Conservation (phyloP, 257 asterid genomes). For the Rauvolfia tetraphylla region DNA sequence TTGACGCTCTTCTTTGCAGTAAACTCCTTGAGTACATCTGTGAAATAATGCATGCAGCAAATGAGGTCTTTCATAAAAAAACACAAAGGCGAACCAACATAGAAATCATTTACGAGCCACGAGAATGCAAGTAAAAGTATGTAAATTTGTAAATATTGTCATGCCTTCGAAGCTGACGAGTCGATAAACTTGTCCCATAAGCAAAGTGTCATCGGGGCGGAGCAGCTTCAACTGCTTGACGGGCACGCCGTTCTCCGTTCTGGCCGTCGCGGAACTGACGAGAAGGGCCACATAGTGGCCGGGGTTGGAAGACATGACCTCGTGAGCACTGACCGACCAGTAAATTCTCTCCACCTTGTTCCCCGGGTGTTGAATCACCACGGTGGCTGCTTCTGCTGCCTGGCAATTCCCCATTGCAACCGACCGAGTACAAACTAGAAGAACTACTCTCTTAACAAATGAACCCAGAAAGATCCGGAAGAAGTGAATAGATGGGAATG, state of each 20-base stretch:
- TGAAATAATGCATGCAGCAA: neutral
- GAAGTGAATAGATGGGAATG: neutral
- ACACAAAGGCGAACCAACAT: too few species aligned
- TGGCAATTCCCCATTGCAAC: slow-evolving; percentile 74
- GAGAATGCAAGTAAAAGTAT: neutral
- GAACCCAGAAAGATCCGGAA: neutral
- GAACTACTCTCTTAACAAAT: too few species aligned
- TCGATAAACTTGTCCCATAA: slow-evolving; percentile 75
- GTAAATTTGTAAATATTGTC: neutral
- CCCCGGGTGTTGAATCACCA: slow-evolving; percentile 64
- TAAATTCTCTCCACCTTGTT: slow-evolving; percentile 65
- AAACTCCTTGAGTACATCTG: slow-evolving; percentile 68
- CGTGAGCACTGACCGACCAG: slow-evolving; percentile 63
- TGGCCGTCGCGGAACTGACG: slow-evolving; percentile 30
- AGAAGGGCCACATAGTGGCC: slow-evolving; percentile 82
- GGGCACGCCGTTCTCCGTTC: slow-evolving; percentile 41
- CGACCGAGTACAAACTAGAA: too few species aligned
- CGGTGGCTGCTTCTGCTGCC: slow-evolving; percentile 88
- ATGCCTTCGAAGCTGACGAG: slow-evolving; percentile 79
- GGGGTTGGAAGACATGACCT: slow-evolving; percentile 72
- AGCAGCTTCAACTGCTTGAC: slow-evolving; percentile 78
- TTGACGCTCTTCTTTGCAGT: slow-evolving; percentile 58
- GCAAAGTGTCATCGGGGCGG: slow-evolving; percentile 66
- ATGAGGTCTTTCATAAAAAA: too few species aligned
- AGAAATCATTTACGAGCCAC: neutral